Percentiles rank a stretch among this genome's conserved stretches.
phyloP scores from a whole-genome alignment of 2,329 filamentous ascomycete species.

The Huntiella bhutanensis region DNA sequence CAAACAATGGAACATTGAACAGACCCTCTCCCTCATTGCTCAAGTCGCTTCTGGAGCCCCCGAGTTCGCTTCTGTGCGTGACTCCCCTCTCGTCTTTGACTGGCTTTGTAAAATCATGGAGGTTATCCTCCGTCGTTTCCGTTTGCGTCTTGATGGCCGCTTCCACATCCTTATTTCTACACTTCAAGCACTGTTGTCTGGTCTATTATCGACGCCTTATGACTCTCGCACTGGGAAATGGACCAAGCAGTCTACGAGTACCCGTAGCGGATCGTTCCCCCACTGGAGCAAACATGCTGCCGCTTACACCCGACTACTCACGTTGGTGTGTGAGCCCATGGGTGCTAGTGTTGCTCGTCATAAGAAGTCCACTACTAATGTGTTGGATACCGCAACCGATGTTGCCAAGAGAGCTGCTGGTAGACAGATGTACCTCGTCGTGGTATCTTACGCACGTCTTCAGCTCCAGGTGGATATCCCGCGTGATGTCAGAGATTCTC shows the following conservation, averaged over 20 bases:
- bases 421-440: constrained; percentile 40
- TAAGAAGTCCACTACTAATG: constrained; percentile 16
- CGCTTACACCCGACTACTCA: constrained; percentile 35
- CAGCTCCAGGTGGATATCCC: constrained; percentile 37
- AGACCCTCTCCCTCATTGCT: constrained; percentile 23
- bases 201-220: constrained; percentile 26
- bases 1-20: constrained; percentile 39
- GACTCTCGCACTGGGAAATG: constrained; percentile 16
- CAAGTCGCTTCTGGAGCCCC: constrained; percentile 22
- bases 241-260: constrained; percentile 13
- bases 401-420: constrained; percentile 42
- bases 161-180: constrained; percentile 37
- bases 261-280: constrained; percentile 11
- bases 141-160: constrained; percentile 41
- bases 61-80: constrained; percentile 14
- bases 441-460: constrained; percentile 40
- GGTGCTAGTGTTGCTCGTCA: constrained; percentile 27
- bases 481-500: constrained; percentile 31
- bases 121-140: constrained; percentile 37
- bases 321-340: constrained; percentile 39
- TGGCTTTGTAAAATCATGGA: constrained; percentile 35
- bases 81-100: constrained; percentile 23
- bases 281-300: constrained; percentile 27
- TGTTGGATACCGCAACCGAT: constrained; percentile 40
- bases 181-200: constrained; percentile 36